Percentiles rank a stretch among this genome's conserved stretches.
Evolutionary conservation across 2,329 filamentous ascomycete genomes (phyloP).

Genomic region (Penicillium sclerotiorum): DNA sequence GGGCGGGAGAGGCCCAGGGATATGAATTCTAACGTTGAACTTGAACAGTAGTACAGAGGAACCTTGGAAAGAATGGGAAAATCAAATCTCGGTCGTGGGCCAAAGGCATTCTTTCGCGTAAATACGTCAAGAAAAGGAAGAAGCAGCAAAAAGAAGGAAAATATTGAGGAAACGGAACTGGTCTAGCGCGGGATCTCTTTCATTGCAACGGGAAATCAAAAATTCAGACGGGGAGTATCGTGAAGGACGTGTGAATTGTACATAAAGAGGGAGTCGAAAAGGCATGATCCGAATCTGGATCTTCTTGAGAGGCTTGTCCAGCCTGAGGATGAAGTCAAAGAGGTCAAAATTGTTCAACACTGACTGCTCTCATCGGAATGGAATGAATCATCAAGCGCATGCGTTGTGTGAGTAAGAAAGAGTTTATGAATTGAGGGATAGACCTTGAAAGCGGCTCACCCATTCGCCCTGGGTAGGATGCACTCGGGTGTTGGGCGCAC

Average conservation of each 20-base stretch:
- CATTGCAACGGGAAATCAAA: neutral
- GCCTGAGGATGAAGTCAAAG: too few relatives aligned
- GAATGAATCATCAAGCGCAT: too few relatives aligned
- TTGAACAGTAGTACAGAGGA: conserved; percentile 12
- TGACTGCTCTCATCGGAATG: too few relatives aligned
- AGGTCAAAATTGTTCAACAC: conserved; percentile 12
- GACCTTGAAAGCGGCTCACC: conserved; percentile 66
- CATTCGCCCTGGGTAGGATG: conserved; percentile 56
- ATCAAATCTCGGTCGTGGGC: neutral
- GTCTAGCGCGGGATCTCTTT: conserved; percentile 7
- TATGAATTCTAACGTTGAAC: conserved; percentile 23
- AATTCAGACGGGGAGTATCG: neutral
- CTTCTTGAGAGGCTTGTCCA: too few relatives aligned
- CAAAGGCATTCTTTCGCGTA: conserved; percentile 1
- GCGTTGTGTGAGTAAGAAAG: neutral
- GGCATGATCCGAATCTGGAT: neutral
- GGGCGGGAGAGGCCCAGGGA: conserved; percentile 8
- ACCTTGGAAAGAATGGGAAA: conserved; percentile 3
- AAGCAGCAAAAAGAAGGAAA: neutral
- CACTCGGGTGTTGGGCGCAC: conserved; percentile 38
- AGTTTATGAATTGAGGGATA: conserved; percentile 66
- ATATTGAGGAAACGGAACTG: neutral
- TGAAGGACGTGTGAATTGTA: neutral
- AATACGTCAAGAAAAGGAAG: neutral
- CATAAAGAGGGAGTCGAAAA: neutral